Base-by-base conservation (phyloP, 2,329 filamentous ascomycete species). In the Emydomyces testavorans region DNA sequence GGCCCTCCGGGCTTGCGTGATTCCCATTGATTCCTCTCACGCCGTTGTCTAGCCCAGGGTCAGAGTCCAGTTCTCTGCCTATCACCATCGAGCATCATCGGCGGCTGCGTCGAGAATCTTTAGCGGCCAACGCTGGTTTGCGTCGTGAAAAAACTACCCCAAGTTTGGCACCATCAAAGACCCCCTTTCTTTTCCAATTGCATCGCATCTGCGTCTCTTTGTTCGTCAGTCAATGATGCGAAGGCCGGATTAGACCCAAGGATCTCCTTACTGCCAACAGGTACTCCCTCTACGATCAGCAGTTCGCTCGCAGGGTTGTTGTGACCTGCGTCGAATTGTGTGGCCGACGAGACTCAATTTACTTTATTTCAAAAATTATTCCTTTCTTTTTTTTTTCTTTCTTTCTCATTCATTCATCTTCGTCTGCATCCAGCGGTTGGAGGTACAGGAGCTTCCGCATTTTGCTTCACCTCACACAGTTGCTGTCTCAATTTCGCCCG, bases 81-180 rank as follows among this genome's bases (percentile, higher is more conserved):
- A 20, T 38, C 34, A 11, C n/a, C n/a, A n/a, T 15, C 15, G 10
- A 23, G 16, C 26, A 10, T 46, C 35, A 46, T 29, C 28, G 32
- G 10, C 13, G 18, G 23, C 36, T 40, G 45, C 24, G 21, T 13
- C 34, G 21, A 16, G 26, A 47, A 34, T 31, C 34, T 44, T 44
- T 35, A 11, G 10, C 11, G 13, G 13, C 11, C 16, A n/a, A 15
- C 29, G 16, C 15, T 29, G 21, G 43, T 46, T 46, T 46, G 43
- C 43, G 38, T 37, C 43, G 38, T 34, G 43, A 46, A 46, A n/a
- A n/a, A 46, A 46, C 38, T 46, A 31, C 43, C 35, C 29, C 28
- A 6, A 46, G 34, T 38, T 29, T 21, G 31, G 43, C 16, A 46
- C 38, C 23, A 32, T 46, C 23, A 21, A 46, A n/a, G n/a, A 7